Conservation (phyloP, 2,329 filamentous ascomycete species). For the Ustilaginoidea virens region DNA sequence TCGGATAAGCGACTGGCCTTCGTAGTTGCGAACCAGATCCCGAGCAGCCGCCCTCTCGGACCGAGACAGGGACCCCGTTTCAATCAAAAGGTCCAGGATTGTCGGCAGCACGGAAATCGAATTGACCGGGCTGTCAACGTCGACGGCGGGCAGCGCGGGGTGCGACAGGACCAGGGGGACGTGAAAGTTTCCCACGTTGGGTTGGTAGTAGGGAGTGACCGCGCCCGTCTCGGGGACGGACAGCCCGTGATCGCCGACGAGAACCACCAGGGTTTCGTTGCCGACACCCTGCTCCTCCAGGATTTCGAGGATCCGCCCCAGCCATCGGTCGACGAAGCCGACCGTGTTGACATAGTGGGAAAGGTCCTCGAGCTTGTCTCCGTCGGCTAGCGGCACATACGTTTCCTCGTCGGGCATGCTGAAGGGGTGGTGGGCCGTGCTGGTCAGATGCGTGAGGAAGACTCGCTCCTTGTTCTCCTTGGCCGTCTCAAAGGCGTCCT, state of each 20-base stretch:
- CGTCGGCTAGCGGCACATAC: constrained; percentile 12
- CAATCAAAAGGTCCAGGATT: constrained; percentile 18
- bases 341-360: constrained; percentile 18
- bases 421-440: constrained; percentile 20
- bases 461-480: constrained; percentile 15
- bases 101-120: constrained; percentile 19
- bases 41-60: constrained; percentile 11
- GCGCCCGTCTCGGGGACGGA: constrained; percentile 16
- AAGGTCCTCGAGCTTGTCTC: constrained; percentile 13
- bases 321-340: constrained; percentile 17
- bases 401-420: constrained; percentile 14
- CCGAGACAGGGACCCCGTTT: constrained; percentile 15
- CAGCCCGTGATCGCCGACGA: constrained; percentile 18
- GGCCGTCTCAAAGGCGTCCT: constrained; percentile 14
- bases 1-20: constrained; percentile 20
- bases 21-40: constrained; percentile 18
- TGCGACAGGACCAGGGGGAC: constrained; percentile 19
- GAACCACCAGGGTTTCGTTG: constrained; percentile 16
- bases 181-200: constrained; percentile 18
- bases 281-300: constrained; percentile 15
- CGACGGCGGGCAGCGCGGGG: constrained; percentile 16
- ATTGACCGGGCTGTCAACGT: constrained; percentile 16
- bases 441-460: constrained; percentile 20
- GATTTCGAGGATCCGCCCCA: constrained; percentile 15
- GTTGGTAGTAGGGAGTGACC: constrained; percentile 18